A percentile compares a stretch with the other conserved stretches of the same genome.
phyloP scores from a whole-genome alignment of 2,329 filamentous ascomycete species.

The Ophiobolus disseminans region DNA sequence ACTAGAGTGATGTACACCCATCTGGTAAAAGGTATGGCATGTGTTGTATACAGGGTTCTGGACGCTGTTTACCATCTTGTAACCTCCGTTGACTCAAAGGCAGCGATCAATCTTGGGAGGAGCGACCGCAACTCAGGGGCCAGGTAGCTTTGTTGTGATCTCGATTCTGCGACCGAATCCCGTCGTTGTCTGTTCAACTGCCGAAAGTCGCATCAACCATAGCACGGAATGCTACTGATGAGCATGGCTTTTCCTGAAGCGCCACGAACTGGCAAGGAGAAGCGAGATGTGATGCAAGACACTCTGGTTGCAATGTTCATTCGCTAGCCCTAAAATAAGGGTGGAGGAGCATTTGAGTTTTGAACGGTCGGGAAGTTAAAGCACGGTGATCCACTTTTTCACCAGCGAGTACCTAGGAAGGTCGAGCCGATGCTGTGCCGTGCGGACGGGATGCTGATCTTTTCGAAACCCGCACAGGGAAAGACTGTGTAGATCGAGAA shows the following conservation, averaged over 20 bases:
- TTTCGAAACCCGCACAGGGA: not conserved
- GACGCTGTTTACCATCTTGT: too few species aligned
- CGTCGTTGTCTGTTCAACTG: too few species aligned
- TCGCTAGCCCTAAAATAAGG: not conserved
- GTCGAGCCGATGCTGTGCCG: slow-evolving; percentile 9
- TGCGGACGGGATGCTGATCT: not conserved
- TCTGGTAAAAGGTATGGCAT: too few species aligned
- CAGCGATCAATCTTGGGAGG: too few species aligned
- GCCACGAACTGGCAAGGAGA: slow-evolving; percentile 4
- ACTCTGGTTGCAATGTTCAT: not conserved
- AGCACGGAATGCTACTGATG: too few species aligned
- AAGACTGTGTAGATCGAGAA: slow-evolving; percentile 1
- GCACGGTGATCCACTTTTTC: not conserved
- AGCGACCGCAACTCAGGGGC: too few species aligned
- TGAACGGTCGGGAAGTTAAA: slow-evolving; percentile 6
- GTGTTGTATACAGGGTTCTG: too few species aligned
- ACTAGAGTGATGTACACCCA: too few species aligned
- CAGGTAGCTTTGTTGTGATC: too few species aligned
- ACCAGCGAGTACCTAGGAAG: slow-evolving; percentile 2
- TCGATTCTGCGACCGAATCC: too few species aligned
- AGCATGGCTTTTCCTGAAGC: not conserved
- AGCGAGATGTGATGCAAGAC: slow-evolving; percentile 2
- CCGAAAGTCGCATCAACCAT: too few species aligned
- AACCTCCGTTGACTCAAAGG: too few species aligned
- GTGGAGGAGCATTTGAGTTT: not conserved